Conservation (phyloP, 2,329 filamentous ascomycete species). For the Phaeosphaeriaceae sp. region DNA sequence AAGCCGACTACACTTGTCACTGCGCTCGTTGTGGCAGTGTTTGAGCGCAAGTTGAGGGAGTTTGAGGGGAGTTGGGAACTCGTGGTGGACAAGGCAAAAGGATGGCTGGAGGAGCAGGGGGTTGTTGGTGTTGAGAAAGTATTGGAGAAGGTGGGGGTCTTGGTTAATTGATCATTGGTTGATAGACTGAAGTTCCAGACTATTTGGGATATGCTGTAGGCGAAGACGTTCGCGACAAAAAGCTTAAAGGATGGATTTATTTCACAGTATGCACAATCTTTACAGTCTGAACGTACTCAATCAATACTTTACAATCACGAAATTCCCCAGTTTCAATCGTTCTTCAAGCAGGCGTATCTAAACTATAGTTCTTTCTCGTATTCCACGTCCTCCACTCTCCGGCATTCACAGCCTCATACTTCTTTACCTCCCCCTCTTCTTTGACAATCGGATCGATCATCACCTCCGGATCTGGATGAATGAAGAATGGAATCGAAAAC, state of each 20-base stretch:
- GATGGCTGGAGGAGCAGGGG: slow-evolving; percentile 40
- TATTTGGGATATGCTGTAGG: too few species aligned
- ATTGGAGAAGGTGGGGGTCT: slow-evolving; percentile 3
- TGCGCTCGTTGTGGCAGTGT: slow-evolving; percentile 55
- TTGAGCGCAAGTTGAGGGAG: slow-evolving; percentile 55
- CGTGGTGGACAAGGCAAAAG: slow-evolving; percentile 65
- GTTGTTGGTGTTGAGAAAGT: slow-evolving; percentile 6
- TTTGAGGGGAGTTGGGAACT: slow-evolving; percentile 69
- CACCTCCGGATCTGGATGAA: slow-evolving; percentile 45
- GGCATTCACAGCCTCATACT: slow-evolving; percentile 47
- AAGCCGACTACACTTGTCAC: slow-evolving; percentile 31
- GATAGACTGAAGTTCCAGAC: too few species aligned
- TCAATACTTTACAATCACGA: not conserved
- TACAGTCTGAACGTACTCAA: not conserved
- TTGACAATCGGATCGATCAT: slow-evolving; percentile 46
- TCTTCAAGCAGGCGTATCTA: not conserved
- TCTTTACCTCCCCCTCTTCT: slow-evolving; percentile 41
- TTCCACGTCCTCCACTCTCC: slow-evolving; percentile 46
- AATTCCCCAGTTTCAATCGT: too few species aligned
- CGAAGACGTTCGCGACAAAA: not conserved
- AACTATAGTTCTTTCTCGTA: slow-evolving; percentile 34
- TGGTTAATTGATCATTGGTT: not conserved
- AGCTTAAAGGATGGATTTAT: too few species aligned
- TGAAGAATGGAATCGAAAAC: slow-evolving; percentile 51
- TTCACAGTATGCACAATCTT: not conserved